Base-by-base conservation (phyloP, 306 rosid species). In the Cucurbita moschata region DNA sequence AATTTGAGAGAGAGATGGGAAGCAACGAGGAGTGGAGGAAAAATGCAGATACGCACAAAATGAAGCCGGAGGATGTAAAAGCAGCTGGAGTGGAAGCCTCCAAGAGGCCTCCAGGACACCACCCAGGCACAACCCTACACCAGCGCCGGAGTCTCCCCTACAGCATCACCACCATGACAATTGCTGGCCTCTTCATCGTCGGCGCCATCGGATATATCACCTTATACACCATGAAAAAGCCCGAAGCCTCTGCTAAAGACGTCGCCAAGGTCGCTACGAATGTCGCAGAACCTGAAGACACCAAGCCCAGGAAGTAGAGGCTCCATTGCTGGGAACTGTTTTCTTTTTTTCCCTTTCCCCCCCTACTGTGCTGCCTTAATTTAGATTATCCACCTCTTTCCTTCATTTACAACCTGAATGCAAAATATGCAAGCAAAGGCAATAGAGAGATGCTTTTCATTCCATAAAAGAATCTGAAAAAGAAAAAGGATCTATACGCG, bases 11-110 rank as follows among this genome's bases (percentile, higher is more conserved):
- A 60, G 56, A 30, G 23, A 81, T 84, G 92, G 79, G 74, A 59
- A 68, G 81, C 46, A 75, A 77, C 1, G 86, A 81, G 76, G 87
- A 82, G 1, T 81, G 90, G 88, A 93, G 86, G 70, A 86, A 68
- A 67, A 82, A 7, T 57, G 91, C 87, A 59, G 94, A 89, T 55
- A 87, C 96, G 0, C 85, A 80, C 72, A 82, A 82, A 46, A 87
- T 84, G 96, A 89, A 62, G 39, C 19, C 84, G 1, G 89, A 87
- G 50, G 86, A 87, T 43, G 83, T 82, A 47, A 84, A 79, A 75
- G 86, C 81, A 16, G 88, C 87, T 0, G 96, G 96, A 47, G 89
- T 84, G 0, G 90, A 88, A 42, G 90, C 66, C 2, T 84, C 97
- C 10, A 85, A 78, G 82, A 85, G 95, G 79, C 79, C 90, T 0